phyloP scores from a whole-genome alignment of 2,329 filamentous ascomycete genomes.

The Simplicillium sp. region DNA sequence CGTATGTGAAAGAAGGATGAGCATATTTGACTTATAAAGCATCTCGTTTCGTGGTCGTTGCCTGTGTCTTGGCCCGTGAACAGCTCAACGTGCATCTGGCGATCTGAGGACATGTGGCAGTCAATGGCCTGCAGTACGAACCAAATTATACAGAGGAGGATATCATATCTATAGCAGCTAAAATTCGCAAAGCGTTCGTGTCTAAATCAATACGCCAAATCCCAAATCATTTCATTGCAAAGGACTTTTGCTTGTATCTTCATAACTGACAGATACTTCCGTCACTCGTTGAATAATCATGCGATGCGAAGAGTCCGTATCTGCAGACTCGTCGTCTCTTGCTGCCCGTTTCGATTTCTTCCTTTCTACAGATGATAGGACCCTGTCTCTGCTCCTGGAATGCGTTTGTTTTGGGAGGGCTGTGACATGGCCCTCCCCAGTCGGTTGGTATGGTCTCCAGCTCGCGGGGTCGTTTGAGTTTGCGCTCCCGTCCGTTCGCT shows the following conservation, averaged over 20 bases:
- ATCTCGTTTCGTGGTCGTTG: too few species aligned
- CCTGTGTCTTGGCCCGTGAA: too few species aligned
- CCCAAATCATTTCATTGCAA: too few species aligned
- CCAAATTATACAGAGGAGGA: too few species aligned
- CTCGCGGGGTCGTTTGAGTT: neutral
- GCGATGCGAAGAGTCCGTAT: slow-evolving; percentile 2
- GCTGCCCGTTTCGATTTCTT: neutral
- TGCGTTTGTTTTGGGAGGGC: neutral
- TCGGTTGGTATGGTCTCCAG: slow-evolving; percentile 3
- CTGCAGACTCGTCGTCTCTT: neutral
- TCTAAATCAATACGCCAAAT: too few species aligned
- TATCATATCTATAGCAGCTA: too few species aligned
- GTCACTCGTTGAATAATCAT: slow-evolving; percentile 4
- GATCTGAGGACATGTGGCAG: too few species aligned
- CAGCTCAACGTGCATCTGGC: too few species aligned
- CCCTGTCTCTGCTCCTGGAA: neutral
- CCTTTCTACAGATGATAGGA: neutral
- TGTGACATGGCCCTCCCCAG: neutral
- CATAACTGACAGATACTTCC: slow-evolving; percentile 2
- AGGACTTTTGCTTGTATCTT: neutral
- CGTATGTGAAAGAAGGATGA: too few species aligned
- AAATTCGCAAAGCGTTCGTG: too few species aligned
- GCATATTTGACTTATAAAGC: too few species aligned
- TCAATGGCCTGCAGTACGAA: too few species aligned
- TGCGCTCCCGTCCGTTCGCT: neutral